A percentile compares a stretch with the other conserved stretches of the same genome.
phyloP scores from a whole-genome alignment of 169 alveolate genomes.

The Plasmodium billcollinsi region DNA sequence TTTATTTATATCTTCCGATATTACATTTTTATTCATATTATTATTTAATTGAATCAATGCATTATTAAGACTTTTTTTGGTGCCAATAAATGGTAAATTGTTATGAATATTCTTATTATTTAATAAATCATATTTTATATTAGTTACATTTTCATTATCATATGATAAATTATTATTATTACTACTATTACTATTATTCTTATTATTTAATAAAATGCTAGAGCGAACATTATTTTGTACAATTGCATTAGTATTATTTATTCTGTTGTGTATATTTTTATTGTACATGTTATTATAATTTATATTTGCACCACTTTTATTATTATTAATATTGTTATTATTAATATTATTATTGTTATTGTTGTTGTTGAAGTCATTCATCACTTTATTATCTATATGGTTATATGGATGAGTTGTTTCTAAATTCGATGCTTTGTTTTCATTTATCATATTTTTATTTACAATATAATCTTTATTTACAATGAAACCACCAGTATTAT shows the following conservation, averaged over 20 bases:
- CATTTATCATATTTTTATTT: slow-evolving; percentile 4
- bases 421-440: not conserved
- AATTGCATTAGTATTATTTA: slow-evolving; percentile 3
- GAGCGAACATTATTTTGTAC: slow-evolving; percentile 10
- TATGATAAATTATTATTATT: not conserved
- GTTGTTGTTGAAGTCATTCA: not conserved
- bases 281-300: slow-evolving; percentile 9
- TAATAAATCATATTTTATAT: not conserved
- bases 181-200: not conserved
- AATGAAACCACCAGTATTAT: too few relatives aligned
- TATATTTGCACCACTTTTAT: slow-evolving; percentile 5
- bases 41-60: slow-evolving; percentile 4
- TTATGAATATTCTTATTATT: slow-evolving; percentile 5
- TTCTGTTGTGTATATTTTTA: not conserved
- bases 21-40: not conserved
- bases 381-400: not conserved
- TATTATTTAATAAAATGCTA: not conserved
- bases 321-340: not conserved
- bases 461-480: not conserved
- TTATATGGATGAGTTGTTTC: slow-evolving; percentile 6
- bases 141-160: not conserved
- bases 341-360: not conserved
- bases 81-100: slow-evolving; percentile 7
- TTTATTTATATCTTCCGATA: slow-evolving; percentile 3
- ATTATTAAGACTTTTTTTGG: not conserved